Evolutionary conservation across 352 stramenopile species (phyloP).

Genomic region (Globisporangium orthogonon): DNA sequence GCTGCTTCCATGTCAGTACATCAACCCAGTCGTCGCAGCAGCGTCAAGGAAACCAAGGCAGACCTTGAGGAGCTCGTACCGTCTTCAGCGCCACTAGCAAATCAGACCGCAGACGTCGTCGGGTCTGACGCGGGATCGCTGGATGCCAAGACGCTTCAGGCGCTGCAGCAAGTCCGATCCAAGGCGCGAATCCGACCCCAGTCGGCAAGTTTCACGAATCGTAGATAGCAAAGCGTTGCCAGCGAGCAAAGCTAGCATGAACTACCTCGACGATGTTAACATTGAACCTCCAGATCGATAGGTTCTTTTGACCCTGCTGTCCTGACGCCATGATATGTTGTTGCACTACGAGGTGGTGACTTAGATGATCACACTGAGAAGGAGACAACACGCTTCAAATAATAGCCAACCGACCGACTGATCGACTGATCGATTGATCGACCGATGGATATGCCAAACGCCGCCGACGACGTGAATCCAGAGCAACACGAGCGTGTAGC

Average conservation of each 20-base stretch:
- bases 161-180: constrained; percentile 40
- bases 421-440: background rate
- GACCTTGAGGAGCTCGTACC: background rate
- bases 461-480: constrained; percentile 11
- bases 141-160: constrained; percentile 27
- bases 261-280: too few relatives aligned
- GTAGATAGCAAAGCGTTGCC: background rate
- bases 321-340: too few relatives aligned
- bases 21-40: background rate
- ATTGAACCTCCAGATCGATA: too few relatives aligned
- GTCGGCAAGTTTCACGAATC: constrained; percentile 16
- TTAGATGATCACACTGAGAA: too few relatives aligned
- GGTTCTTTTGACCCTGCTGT: too few relatives aligned
- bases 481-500: constrained; percentile 54
- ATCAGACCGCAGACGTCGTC: background rate
- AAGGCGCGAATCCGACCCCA: constrained; percentile 35
- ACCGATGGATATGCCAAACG: background rate
- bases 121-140: constrained; percentile 18
- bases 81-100: background rate
- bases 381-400: too few relatives aligned
- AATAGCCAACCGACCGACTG: background rate
- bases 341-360: too few relatives aligned
- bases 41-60: background rate
- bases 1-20: too few relatives aligned
- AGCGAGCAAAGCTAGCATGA: too few relatives aligned